A percentile compares a stretch with the other conserved stretches of the same genome.
These are phyloP conservation scores for Fusarium abutilonis DNA, from an alignment of 2,329 filamentous ascomycete genomes.

Conservation along the genomic window DNA sequence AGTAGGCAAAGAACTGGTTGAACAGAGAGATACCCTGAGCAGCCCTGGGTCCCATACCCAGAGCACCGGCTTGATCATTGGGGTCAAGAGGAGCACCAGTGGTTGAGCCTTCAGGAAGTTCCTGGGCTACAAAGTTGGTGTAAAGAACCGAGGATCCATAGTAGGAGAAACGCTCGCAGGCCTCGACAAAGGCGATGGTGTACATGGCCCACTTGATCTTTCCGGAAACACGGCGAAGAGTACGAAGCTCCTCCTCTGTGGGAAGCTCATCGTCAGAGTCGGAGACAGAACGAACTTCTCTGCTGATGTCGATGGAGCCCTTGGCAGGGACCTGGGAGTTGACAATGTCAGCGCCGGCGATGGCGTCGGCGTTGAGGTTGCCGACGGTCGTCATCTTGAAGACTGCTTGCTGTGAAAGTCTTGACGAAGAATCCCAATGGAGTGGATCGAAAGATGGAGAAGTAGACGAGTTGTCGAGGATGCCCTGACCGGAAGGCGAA, in stretches of 20 bases:
- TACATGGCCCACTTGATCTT: slow-evolving; percentile 73
- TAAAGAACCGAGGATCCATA: slow-evolving; percentile 76
- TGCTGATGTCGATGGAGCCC: slow-evolving; percentile 46
- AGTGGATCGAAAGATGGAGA: background rate
- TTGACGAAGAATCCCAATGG: background rate
- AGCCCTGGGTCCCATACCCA: slow-evolving; percentile 67
- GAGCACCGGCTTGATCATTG: slow-evolving; percentile 58
- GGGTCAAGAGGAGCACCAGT: slow-evolving; percentile 59
- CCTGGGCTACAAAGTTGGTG: slow-evolving; percentile 71
- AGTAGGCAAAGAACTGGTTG: slow-evolving; percentile 70
- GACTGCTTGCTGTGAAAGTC: background rate
- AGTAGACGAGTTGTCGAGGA: slow-evolving; percentile 12
- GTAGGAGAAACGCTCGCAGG: slow-evolving; percentile 82
- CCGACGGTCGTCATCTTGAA: slow-evolving; percentile 49
- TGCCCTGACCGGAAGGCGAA: slow-evolving; percentile 8
- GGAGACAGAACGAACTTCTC: slow-evolving; percentile 45
- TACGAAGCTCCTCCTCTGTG: slow-evolving; percentile 69
- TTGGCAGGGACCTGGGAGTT: slow-evolving; percentile 44
- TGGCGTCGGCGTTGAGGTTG: slow-evolving; percentile 52
- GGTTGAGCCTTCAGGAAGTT: slow-evolving; percentile 62
- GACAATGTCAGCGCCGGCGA: slow-evolving; percentile 48
- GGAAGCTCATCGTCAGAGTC: slow-evolving; percentile 52
- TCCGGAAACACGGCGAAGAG: slow-evolving; percentile 71
- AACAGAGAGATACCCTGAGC: slow-evolving; percentile 60
- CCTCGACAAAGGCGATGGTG: slow-evolving; percentile 76